Evolutionary conservation across 2,329 filamentous ascomycete species (phyloP).

Genomic region (Chrysoporthe deuterocubensis): DNA sequence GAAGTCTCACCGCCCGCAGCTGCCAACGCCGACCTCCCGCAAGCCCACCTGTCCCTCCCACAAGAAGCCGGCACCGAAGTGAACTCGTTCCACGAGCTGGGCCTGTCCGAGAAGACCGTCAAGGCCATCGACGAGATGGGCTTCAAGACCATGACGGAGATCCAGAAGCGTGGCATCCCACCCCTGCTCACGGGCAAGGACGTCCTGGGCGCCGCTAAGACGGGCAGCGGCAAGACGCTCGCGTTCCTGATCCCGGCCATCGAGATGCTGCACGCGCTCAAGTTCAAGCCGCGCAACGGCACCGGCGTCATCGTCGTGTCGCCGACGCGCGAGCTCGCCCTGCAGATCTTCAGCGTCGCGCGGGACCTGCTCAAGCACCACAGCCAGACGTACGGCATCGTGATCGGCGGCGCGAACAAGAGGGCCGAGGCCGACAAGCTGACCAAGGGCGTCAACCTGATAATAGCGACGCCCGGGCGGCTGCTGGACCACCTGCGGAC

Average conservation of each 20-base stretch:
- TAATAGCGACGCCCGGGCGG: constrained; percentile 92
- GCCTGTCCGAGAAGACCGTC: constrained; percentile 86
- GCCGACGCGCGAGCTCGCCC: constrained; percentile 88
- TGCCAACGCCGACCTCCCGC: constrained; percentile 39
- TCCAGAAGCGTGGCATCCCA: constrained; percentile 85
- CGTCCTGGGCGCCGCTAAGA: constrained; percentile 94
- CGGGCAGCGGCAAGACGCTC: constrained; percentile 92
- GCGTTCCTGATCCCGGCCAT: constrained; percentile 93
- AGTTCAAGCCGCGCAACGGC: constrained; percentile 93
- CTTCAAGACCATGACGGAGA: constrained; percentile 94
- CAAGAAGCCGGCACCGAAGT: constrained; percentile 64
- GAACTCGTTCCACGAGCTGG: constrained; percentile 77
- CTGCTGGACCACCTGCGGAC: constrained; percentile 94
- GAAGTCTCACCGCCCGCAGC: constrained; percentile 35
- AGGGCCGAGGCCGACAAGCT: constrained; percentile 94
- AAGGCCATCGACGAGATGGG: constrained; percentile 89
- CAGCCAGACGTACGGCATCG: constrained; percentile 92
- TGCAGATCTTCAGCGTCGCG: constrained; percentile 96
- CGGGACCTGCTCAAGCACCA: constrained; percentile 91
- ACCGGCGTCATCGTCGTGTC: constrained; percentile 92
- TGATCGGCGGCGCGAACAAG: constrained; percentile 92
- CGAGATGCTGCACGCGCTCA: constrained; percentile 87
- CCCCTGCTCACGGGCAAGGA: constrained; percentile 87
- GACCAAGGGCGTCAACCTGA: constrained; percentile 87
- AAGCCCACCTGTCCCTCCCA: constrained; percentile 53